These are phyloP conservation scores for Deakozyma indianensis DNA, from an alignment of 805 yeast species.

Conservation along the genomic window DNA sequence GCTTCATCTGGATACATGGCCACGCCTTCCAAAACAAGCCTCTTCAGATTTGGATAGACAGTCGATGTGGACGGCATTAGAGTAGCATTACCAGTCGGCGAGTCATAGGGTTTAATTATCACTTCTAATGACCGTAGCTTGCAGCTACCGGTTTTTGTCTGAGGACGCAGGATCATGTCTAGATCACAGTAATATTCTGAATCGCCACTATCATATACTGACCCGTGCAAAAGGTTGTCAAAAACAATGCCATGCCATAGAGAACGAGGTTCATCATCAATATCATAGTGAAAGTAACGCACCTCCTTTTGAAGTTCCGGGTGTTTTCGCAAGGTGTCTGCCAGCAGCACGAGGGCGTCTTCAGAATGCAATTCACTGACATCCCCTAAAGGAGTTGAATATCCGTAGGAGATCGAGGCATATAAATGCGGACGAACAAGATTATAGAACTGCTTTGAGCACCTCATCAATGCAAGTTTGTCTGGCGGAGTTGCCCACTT, in stretches of 20 bases:
- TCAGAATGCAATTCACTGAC: not conserved
- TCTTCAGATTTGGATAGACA: not conserved
- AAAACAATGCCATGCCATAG: not conserved
- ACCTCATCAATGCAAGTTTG: not conserved
- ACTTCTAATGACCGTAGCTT: no score
- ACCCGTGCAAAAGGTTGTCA: no score
- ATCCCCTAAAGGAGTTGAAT: not conserved
- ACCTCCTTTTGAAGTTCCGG: not conserved
- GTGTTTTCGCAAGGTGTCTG: not conserved
- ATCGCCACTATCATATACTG: not conserved
- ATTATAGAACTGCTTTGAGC: not conserved
- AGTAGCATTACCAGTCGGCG: no score
- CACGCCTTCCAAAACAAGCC: not conserved
- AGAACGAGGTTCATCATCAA: not conserved
- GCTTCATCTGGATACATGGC: not conserved
- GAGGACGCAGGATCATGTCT: not conserved
- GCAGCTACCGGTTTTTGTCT: not conserved
- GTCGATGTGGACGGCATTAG: no score
- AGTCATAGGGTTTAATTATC: no score
- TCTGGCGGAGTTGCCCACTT: not conserved
- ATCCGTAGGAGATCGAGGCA: not conserved
- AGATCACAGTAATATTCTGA: not conserved
- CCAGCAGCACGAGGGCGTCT: not conserved
- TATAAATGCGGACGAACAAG: not conserved
- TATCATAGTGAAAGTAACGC: not conserved